Evolutionary conservation across 805 yeast genomes (phyloP), one percentile per base, ranked within the genome.

Genomic region (Candida patagonica): DNA sequence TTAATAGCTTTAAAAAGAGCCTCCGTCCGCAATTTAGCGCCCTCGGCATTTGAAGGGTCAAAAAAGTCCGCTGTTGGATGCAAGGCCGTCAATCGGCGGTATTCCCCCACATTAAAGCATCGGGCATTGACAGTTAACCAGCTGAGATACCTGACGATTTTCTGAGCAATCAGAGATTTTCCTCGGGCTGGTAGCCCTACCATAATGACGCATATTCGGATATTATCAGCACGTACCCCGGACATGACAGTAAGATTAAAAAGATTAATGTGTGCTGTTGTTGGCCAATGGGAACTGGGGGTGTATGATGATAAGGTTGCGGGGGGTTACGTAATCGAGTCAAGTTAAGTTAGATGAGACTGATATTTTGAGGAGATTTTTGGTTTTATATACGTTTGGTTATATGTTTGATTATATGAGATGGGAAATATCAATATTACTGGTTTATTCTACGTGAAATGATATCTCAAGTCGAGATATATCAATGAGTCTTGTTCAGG

Each of bases 141-240:
- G 25, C 87, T 77, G 40, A 92, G 69, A 56, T 89, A 92, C 35
- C 97, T 72, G 24, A 89, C 95, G 40, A 92, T 81, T 58, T 89
- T 92, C 57, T 87, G 95, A 2, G 97, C 87, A 46, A 92, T 89
- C 60, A 87, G 78, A 2, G 95, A 82, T 60, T 92, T 92, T 2
- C 98, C 98, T 42, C 97, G 73, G 10, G 68, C 69, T 2, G 69
- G 69, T 34, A 65, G 51, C 5, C 70, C 70, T 35, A 66, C 70
- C 70, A 85, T 82, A 15, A 85, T 79, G 30, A 85, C 95, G 65
- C 94, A 85, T 22, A 85, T 77, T 47, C 87, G 71, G 38, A 80
- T 70, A 55, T 81, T 80, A n/a, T 39, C 42, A 6, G 42, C 30
- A n/a, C 15, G 25, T 9, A 20, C 29, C 6, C 37, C 37, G 27